These are phyloP conservation scores for Aspergillus steynii DNA, from an alignment of 495 filamentous ascomycete genomes.

Conservation along the genomic window DNA sequence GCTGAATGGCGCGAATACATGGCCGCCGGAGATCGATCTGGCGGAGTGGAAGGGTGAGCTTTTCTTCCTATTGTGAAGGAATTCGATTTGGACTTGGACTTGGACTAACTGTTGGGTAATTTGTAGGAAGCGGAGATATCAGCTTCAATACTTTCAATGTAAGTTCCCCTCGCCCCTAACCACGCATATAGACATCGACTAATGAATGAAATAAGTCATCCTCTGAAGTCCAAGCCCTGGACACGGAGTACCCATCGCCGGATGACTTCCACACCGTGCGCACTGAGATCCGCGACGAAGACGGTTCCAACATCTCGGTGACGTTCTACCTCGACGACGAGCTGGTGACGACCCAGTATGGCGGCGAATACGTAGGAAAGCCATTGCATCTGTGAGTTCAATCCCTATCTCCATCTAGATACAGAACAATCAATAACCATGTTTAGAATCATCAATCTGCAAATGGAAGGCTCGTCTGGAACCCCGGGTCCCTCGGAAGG, in stretches of 20 bases:
- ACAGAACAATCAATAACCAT: neutral
- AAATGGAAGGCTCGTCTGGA: slow-evolving; percentile 33
- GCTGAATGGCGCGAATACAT: slow-evolving; percentile 54
- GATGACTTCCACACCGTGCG: slow-evolving; percentile 51
- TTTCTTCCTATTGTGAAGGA: neutral
- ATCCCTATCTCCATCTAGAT: neutral
- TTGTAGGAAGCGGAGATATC: slow-evolving; percentile 53
- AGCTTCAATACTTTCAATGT: slow-evolving; percentile 62
- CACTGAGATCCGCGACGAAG: slow-evolving; percentile 51
- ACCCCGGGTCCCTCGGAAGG: slow-evolving; percentile 26
- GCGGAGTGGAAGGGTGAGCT: slow-evolving; percentile 55
- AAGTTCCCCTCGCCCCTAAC: neutral
- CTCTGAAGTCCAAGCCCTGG: slow-evolving; percentile 42
- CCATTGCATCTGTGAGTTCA: slow-evolving; percentile 31
- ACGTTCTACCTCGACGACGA: slow-evolving; percentile 56
- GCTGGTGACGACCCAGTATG: slow-evolving; percentile 52
- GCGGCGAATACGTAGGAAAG: slow-evolving; percentile 48
- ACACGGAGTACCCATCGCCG: slow-evolving; percentile 50
- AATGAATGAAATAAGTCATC: slow-evolving; percentile 30
- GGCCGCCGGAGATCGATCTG: slow-evolving; percentile 63
- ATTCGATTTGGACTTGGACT: neutral
- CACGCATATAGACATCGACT: neutral
- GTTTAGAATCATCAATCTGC: slow-evolving; percentile 27
- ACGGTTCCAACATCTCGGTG: slow-evolving; percentile 52
- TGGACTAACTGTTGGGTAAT: neutral